A percentile compares a stretch with the other conserved stretches of the same genome.
Evolutionary conservation across 169 alveolate species (phyloP).

Genomic region (Plasmodium gonderi): DNA sequence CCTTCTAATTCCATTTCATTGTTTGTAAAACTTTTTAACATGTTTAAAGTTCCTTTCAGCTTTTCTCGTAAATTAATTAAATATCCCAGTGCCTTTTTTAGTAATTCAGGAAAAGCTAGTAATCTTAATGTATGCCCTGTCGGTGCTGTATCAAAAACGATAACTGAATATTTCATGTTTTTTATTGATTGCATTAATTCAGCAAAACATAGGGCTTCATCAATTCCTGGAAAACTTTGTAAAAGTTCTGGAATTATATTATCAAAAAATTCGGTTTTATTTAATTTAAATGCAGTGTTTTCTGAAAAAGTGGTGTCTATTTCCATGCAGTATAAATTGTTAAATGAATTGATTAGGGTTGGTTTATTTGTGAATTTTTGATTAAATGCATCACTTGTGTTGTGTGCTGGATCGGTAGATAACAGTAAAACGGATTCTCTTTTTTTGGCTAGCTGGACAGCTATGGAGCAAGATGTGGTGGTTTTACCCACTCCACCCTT

Average conservation of each 20-base stretch:
- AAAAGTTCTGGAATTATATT: conserved; percentile 92
- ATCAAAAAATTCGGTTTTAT: conserved; percentile 78
- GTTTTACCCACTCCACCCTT: conserved; percentile 99
- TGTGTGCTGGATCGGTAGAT: conserved; percentile 99
- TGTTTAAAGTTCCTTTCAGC: conserved; percentile 77
- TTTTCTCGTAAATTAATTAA: conserved; percentile 89
- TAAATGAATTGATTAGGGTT: conserved; percentile 93
- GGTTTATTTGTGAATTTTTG: conserved; percentile 96
- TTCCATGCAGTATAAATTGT: conserved; percentile 97
- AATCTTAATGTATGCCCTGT: conserved; percentile 99
- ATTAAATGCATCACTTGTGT: conserved; percentile 97
- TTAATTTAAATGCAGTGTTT: conserved; percentile 84
- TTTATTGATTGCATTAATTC: conserved; percentile 96
- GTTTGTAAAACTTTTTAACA: conserved; percentile 44
- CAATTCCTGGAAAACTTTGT: conserved; percentile 98
- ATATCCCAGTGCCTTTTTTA: conserved; percentile 95
- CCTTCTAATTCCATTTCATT: conserved; percentile 60
- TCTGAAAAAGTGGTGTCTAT: conserved; percentile 90
- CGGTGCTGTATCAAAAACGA: conserved; percentile 99
- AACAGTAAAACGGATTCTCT: conserved; percentile 96
- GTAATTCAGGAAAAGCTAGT: conserved; percentile 95
- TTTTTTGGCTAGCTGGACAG: conserved; percentile 92
- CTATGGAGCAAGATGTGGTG: conserved; percentile 97
- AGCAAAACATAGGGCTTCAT: conserved; percentile 98
- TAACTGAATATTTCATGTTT: conserved; percentile 93